Percentiles rank a stretch among this genome's conserved stretches.
phyloP scores from a whole-genome alignment of 805 yeast species.

The Saccharomycopsis guyanensis region DNA sequence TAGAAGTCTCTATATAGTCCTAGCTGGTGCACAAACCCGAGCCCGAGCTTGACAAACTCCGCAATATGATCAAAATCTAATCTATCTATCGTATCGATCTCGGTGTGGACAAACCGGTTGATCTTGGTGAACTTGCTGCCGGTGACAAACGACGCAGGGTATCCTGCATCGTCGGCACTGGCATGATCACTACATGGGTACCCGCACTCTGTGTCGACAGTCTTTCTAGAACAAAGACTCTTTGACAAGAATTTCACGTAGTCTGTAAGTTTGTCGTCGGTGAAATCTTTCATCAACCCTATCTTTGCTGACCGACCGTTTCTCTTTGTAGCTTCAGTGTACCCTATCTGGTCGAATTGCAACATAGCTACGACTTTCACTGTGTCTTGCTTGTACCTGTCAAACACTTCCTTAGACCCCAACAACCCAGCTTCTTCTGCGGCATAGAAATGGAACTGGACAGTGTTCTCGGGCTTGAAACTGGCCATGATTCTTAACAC shows the following conservation, averaged over 20 bases:
- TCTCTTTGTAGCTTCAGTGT: conserved; percentile 38
- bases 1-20: conserved; percentile 25
- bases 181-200: conserved; percentile 94
- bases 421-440: conserved; percentile 92
- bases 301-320: conserved; percentile 51
- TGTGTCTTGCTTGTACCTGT: conserved; percentile 38
- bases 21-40: conserved; percentile 70
- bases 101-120: conserved; percentile 68
- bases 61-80: conserved; percentile 70
- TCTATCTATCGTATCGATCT: conserved; percentile 73
- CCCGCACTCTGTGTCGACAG: conserved; percentile 73
- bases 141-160: conserved; percentile 74
- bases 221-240: conserved; percentile 42
- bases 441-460: conserved; percentile 91
- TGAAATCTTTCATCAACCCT: conserved; percentile 75
- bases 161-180: conserved; percentile 75
- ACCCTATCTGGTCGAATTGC: conserved; percentile 95
- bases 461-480: conserved; percentile 50
- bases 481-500: conserved; percentile 53
- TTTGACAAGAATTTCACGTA: conserved; percentile 57
- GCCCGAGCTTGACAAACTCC: conserved; percentile 71
- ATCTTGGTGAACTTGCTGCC: conserved; percentile 64
- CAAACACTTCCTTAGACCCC: conserved; percentile 77
- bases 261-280: conserved; percentile 44
- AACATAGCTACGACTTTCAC: conserved; percentile 69